Evolutionary conservation across 345 rosid genomes (phyloP).

Genomic region (Bruguiera sexangula): DNA sequence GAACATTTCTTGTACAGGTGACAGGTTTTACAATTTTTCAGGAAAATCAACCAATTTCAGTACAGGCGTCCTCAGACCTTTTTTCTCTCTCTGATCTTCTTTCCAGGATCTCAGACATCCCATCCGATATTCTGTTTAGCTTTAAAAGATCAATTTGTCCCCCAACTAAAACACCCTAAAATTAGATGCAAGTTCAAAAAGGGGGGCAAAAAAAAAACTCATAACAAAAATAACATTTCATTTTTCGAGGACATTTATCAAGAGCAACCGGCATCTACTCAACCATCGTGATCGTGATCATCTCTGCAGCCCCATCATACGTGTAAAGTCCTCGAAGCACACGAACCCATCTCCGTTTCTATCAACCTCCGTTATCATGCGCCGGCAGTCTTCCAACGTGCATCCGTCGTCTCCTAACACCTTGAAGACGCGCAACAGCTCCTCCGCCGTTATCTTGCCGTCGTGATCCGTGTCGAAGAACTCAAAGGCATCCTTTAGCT

Average conservation of each 20-base stretch:
- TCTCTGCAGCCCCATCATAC: conserved; percentile 61
- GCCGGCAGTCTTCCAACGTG: conserved; percentile 86
- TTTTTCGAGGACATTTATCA: background rate
- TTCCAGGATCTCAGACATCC: too few relatives aligned
- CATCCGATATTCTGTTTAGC: too few relatives aligned
- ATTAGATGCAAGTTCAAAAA: too few relatives aligned
- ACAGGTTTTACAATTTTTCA: too few relatives aligned
- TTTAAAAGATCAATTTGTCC: too few relatives aligned
- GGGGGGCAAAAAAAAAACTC: background rate
- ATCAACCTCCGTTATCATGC: conserved; percentile 82
- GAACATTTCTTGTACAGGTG: too few relatives aligned
- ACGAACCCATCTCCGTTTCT: conserved; percentile 79
- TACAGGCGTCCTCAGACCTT: too few relatives aligned
- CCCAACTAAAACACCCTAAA: too few relatives aligned
- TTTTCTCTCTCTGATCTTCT: too few relatives aligned
- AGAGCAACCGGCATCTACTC: background rate
- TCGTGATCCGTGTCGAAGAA: conserved; percentile 78
- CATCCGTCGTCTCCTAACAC: conserved; percentile 65
- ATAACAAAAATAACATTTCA: too few relatives aligned
- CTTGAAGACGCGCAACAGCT: conserved; percentile 45
- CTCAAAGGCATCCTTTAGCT: conserved; percentile 70
- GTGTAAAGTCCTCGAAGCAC: conserved; percentile 76
- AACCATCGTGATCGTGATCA: conserved; percentile 5
- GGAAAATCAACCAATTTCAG: too few relatives aligned
- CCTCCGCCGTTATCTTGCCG: conserved; percentile 89